phyloP scores from a whole-genome alignment of 768 basidiomycete genomes.

The Boletus reticuloceps region DNA sequence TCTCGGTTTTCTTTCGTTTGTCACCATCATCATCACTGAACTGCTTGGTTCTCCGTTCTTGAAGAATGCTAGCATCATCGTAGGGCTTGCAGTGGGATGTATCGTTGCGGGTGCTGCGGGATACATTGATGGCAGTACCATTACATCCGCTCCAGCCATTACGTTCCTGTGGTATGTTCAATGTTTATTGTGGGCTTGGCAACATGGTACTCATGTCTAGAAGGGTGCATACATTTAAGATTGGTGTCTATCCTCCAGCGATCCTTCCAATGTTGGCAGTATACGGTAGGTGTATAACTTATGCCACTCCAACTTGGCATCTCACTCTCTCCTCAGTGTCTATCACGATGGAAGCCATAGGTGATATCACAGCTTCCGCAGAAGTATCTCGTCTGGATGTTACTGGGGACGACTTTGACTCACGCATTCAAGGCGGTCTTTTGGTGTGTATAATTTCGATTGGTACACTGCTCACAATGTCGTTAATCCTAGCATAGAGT shows the following conservation, averaged over 20 bases:
- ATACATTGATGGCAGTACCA: conserved; percentile 67
- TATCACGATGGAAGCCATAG: conserved; percentile 79
- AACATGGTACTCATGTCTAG: neutral
- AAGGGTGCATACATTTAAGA: conserved; percentile 76
- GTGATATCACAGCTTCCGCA: conserved; percentile 79
- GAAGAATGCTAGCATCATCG: conserved; percentile 75
- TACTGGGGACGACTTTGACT: conserved; percentile 74
- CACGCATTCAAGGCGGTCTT: conserved; percentile 79
- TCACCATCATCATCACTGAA: conserved; percentile 74
- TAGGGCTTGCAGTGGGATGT: conserved; percentile 73
- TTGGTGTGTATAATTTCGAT: conserved; percentile 39
- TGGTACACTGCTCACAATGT: neutral
- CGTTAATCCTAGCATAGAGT: conserved; percentile 35
- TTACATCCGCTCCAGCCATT: conserved; percentile 68
- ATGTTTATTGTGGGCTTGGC: neutral
- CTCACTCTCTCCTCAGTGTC: conserved; percentile 45
- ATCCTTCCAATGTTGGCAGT: conserved; percentile 62
- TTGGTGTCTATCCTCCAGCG: conserved; percentile 71
- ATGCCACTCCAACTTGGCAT: conserved; percentile 1
- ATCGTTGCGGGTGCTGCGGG: conserved; percentile 79
- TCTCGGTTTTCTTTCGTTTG: conserved; percentile 81
- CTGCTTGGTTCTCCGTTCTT: conserved; percentile 84
- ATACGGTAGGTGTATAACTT: conserved; percentile 37
- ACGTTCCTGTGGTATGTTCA: conserved; percentile 69
- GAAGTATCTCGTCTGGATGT: conserved; percentile 79